Evolutionary conservation across 345 rosid species (phyloP).

Genomic region (Physaria fendleri): DNA sequence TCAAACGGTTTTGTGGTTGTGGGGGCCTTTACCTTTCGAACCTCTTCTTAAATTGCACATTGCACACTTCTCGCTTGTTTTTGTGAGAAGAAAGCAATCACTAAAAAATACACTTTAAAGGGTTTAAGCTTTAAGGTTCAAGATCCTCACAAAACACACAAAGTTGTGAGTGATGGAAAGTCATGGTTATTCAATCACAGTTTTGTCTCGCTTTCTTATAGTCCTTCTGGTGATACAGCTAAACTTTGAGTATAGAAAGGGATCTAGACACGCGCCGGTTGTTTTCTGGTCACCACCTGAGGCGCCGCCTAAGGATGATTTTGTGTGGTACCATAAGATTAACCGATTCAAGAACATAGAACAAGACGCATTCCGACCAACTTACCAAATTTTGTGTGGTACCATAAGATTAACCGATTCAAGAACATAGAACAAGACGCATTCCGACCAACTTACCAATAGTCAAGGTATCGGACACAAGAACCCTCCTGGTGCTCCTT

Average conservation of each 20-base stretch:
- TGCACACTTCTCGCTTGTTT: slow-evolving; percentile 16
- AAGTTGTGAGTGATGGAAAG: slow-evolving; percentile 17
- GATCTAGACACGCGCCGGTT: slow-evolving; percentile 21
- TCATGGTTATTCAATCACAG: slow-evolving; percentile 2
- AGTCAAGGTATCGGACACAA: slow-evolving; percentile 36
- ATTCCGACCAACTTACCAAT: slow-evolving; percentile 29
- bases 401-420: slow-evolving; percentile 31
- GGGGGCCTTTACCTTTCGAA: slow-evolving; percentile 7
- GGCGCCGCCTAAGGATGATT: slow-evolving; percentile 32
- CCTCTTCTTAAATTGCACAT: slow-evolving; percentile 15
- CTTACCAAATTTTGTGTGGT: slow-evolving; percentile 30
- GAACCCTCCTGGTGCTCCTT: slow-evolving; percentile 29
- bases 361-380: slow-evolving; percentile 32
- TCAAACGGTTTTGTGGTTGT: slow-evolving; percentile 9
- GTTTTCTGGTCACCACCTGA: slow-evolving; percentile 28
- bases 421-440: slow-evolving; percentile 35
- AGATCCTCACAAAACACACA: slow-evolving; percentile 8
- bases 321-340: slow-evolving; percentile 31
- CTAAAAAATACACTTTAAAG: neutral
- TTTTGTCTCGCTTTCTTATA: slow-evolving; percentile 1
- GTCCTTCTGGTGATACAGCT: slow-evolving; percentile 6
- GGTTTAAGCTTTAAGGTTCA: neutral
- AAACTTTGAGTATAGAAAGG: neutral
- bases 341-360: slow-evolving; percentile 34
- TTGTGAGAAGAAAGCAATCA: neutral